These are phyloP conservation scores for Castanopsis chinensis DNA, from an alignment of 306 rosid genomes.

Conservation along the genomic window DNA sequence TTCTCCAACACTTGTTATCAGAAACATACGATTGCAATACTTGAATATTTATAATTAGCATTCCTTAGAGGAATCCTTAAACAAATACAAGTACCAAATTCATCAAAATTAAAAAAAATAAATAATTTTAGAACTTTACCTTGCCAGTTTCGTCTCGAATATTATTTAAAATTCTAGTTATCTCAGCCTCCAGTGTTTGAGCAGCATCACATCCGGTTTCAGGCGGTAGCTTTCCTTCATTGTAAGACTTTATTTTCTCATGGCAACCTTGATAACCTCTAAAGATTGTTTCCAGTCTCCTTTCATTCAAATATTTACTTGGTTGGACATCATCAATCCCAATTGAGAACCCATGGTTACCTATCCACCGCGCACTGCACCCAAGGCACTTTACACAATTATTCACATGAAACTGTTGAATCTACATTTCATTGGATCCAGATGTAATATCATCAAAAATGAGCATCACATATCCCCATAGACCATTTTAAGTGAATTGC, in stretches of 20 bases:
- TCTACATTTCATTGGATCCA: conserved; percentile 8
- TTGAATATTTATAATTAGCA: neutral
- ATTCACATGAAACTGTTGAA: conserved; percentile 16
- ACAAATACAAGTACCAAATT: conserved; percentile 10
- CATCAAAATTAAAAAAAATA: conserved; percentile 4
- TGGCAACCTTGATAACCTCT: conserved; percentile 59
- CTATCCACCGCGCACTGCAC: conserved; percentile 97
- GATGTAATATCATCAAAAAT: conserved; percentile 11
- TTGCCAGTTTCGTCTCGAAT: conserved; percentile 67
- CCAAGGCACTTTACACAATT: conserved; percentile 20
- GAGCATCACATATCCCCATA: neutral
- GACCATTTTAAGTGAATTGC: neutral
- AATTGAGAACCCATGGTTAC: conserved; percentile 94
- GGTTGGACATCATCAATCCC: conserved; percentile 98
- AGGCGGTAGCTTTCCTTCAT: conserved; percentile 64
- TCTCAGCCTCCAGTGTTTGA: conserved; percentile 70
- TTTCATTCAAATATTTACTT: conserved; percentile 42
- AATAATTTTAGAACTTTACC: conserved; percentile 34
- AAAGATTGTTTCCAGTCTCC: conserved; percentile 55
- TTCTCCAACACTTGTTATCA: neutral
- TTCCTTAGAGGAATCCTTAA: neutral
- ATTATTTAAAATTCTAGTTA: conserved; percentile 56
- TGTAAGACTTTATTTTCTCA: conserved; percentile 48
- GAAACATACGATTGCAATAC: neutral
- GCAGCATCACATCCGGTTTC: conserved; percentile 93